Evolutionary conservation across 2,329 filamentous ascomycete species (phyloP).

Genomic region (Apiospora phragmitis): DNA sequence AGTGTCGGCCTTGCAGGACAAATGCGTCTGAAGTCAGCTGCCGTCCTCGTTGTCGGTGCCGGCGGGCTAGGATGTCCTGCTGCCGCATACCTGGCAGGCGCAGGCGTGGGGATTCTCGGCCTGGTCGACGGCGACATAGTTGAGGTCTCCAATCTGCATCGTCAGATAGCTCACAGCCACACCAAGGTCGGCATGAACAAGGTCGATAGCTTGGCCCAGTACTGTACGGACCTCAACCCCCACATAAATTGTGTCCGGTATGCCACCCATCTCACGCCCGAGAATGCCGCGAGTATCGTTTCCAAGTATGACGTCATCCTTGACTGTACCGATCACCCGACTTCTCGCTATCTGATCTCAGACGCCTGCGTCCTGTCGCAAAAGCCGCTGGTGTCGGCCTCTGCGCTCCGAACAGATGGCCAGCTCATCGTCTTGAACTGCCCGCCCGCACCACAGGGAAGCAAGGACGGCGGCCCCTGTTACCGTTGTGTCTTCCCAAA

Average conservation of each 20-base stretch:
- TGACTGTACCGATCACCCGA: constrained; percentile 93
- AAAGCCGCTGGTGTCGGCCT: constrained; percentile 85
- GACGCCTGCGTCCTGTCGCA: constrained; percentile 80
- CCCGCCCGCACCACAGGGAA: constrained; percentile 63
- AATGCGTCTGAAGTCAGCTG: constrained; percentile 66
- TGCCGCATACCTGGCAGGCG: constrained; percentile 87
- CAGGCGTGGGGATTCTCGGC: constrained; percentile 81
- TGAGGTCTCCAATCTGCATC: constrained; percentile 87
- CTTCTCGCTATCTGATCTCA: constrained; percentile 88
- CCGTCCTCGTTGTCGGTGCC: constrained; percentile 79
- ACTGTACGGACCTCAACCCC: constrained; percentile 66
- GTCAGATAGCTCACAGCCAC: constrained; percentile 81
- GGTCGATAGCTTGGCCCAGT: constrained; percentile 72
- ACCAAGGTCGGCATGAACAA: constrained; percentile 73
- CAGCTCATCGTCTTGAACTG: constrained; percentile 88
- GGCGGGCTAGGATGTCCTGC: constrained; percentile 92
- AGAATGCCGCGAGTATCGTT: constrained; percentile 68
- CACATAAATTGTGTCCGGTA: constrained; percentile 65
- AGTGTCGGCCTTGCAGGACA: constrained; percentile 80
- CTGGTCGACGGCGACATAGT: constrained; percentile 87
- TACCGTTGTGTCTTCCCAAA: constrained; percentile 92
- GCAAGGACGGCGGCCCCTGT: constrained; percentile 71
- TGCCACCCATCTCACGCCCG: constrained; percentile 63
- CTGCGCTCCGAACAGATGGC: constrained; percentile 84
- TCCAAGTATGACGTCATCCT: constrained; percentile 78